Evolutionary conservation across 345 rosid species (phyloP), one percentile per base, ranked within the genome.

Genomic region (Brassica carinata): DNA sequence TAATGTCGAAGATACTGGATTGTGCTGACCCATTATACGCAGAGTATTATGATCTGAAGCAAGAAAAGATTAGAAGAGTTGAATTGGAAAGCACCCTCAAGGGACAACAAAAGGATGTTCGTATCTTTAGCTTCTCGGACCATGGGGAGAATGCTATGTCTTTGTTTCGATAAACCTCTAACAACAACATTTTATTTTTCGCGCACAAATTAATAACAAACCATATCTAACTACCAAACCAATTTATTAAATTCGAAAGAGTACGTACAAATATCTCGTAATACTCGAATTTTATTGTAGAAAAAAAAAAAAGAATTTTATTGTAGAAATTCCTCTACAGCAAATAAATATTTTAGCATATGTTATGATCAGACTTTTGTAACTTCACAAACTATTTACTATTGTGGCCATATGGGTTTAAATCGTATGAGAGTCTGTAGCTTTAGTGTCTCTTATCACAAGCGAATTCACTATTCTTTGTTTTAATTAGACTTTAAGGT

Each of bases 1-100:
- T 33, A 72, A 72, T 72, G 75, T 19, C 74, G 5, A 30, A 8
- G 15, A 70, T 2, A n/a, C 15, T 70, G 15, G 43, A 70, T 8
- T 15, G 8, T 45, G 30, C 58, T 51, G 2, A 69, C 14, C 2
- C 7, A 8, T 45, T 45, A 10, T 26, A 1, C 14, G 59, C 61
- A 8, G 15, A 0, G 14, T 69, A 13, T 43, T 43, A 69, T 45
- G 72, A 69, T 69, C 59, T 34, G 5, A 40, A 68, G 38, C 13
- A 14, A 26, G 14, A 68, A 4, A 43, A 5, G 59, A 61, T 5
- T 61, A 61, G 7, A 9, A 58, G 64, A 58, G 64, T 58, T 58
- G 64, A 58, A 10, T 3, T 19, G 27, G 30, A 48, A 48, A 48
- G 15, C 55, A 48, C 15, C 55, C 5, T 48, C 55, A 48, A 14